Evolutionary conservation across 257 asterid genomes (phyloP), one percentile per base, ranked within the genome.

Genomic region (Solanum dulcamara): DNA sequence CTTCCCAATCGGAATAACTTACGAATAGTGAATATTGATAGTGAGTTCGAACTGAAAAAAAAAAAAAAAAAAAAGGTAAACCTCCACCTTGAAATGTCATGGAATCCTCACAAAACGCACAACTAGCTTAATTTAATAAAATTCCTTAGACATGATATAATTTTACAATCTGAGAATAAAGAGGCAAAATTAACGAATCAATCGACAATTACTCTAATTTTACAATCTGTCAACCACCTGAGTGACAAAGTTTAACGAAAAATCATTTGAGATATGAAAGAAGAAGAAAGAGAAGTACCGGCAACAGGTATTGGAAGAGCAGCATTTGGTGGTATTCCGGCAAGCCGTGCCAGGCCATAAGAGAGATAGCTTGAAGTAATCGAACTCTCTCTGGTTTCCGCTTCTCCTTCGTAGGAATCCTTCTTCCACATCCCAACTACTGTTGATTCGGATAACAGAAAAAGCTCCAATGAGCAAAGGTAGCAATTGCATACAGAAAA

Each of bases 331-430:
- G 26, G 92, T 90, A 84, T 70, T 83, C 55, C 93, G 92, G 89
- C 99, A 96, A 44, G 85, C 79, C 5, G 99, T 93, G 75, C 92
- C 97, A 40, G 97, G 97, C 99, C 98, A 96, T 85, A 90, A 96
- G 79, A 96, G 96, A 64, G 98, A 87, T 67, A 96, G 89, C 92
- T 87, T 88, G 89, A 93, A 94, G 88, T 91, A 96, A 88, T 96
- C 99, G 57, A 96, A 96, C 85, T 90, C 96, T 89, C 97, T 91
- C 89, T 90, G 97, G 9, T 84, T 20, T 81, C 64, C 79, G 35
- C 28, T 85, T 44, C 37, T 10, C 13, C 80, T 84, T 62, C 85
- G 87, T 83, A 90, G 90, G 60, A 71, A 60, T 26, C 87, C 87
- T 80, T n/a, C 64, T 53, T 42, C 42, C 50, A 62, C 40, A 60